These are phyloP conservation scores for Salvia rosmarinus DNA, from an alignment of 257 asterid genomes.

Conservation along the genomic window DNA sequence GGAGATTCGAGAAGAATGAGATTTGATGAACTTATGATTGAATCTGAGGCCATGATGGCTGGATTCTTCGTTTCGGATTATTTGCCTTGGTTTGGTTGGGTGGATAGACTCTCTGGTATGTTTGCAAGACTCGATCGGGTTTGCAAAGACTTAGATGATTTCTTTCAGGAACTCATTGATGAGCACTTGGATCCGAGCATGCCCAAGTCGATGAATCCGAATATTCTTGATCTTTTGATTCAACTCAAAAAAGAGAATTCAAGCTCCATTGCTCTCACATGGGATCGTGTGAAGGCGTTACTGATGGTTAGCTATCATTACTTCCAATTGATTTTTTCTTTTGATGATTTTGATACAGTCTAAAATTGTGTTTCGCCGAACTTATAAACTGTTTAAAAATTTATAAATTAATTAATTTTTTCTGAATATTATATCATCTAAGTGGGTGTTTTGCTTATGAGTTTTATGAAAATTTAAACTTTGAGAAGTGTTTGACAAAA, in stretches of 20 bases:
- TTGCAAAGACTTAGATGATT: constrained; percentile 35
- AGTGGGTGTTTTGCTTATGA: no score
- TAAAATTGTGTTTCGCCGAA: no score
- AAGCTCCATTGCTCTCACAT: constrained; percentile 21
- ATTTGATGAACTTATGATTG: constrained; percentile 46
- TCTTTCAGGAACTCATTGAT: constrained; percentile 41
- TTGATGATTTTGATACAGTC: no score
- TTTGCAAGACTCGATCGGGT: constrained; percentile 38
- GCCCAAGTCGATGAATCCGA: constrained; percentile 18
- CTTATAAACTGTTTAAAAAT: no score
- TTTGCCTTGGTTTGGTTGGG: constrained; percentile 42
- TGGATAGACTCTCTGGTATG: constrained; percentile 46
- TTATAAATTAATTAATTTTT: no score
- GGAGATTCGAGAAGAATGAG: not conserved
- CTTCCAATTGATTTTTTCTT: no score
- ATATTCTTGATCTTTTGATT: constrained; percentile 45
- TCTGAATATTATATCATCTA: no score
- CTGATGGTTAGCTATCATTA: not conserved
- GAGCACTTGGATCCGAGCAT: constrained; percentile 34
- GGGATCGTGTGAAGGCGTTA: constrained; percentile 44
- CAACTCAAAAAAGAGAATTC: constrained; percentile 29
- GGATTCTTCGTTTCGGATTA: constrained; percentile 44
- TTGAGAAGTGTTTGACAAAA: no score
- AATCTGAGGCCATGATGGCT: constrained; percentile 40
- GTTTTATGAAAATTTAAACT: no score